Conservation (phyloP, 1,139 yeast genomes). For the Saccharomycopsis phalli region DNA sequence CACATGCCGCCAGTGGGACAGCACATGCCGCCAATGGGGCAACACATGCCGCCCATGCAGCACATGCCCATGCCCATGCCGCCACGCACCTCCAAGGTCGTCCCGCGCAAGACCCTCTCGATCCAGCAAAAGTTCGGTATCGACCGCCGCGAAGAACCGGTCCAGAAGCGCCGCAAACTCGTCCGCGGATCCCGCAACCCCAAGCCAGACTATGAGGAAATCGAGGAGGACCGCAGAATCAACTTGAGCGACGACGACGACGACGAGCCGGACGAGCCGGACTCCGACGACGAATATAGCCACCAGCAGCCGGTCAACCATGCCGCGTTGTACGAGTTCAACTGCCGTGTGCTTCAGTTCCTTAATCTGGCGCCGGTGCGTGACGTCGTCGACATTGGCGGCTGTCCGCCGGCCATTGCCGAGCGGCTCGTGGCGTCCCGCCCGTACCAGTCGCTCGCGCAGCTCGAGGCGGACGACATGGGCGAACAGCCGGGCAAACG, state of each 20-base stretch:
- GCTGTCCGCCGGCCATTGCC: constrained; percentile 62
- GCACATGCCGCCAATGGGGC: not conserved
- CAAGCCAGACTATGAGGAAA: constrained; percentile 23
- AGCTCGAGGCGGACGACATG: constrained; percentile 49
- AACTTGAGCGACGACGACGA: constrained; percentile 27
- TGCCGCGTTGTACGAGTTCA: constrained; percentile 1
- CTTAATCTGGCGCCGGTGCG: constrained; percentile 67
- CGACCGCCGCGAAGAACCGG: constrained; percentile 4
- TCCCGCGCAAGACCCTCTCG: constrained; percentile 10
- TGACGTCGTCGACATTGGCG: constrained; percentile 75
- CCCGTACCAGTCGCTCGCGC: constrained; percentile 55
- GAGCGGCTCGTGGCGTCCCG: constrained; percentile 50
- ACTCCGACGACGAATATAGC: constrained; percentile 39
- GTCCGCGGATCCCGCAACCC: constrained; percentile 20
- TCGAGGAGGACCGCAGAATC: constrained; percentile 16
- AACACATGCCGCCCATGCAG: not conserved
- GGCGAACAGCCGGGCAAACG: constrained; percentile 22
- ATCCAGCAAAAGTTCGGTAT: constrained; percentile 20
- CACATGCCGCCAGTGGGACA: not conserved
- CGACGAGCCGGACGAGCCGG: constrained; percentile 30
- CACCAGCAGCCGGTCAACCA: not conserved
- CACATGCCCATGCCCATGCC: not conserved
- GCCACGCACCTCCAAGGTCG: constrained; percentile 5
- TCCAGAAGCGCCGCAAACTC: constrained; percentile 12
- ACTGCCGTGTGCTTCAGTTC: constrained; percentile 53